Base-by-base conservation (phyloP, 805 yeast genomes). In the Saccharomycopsis synnaedendra region DNA sequence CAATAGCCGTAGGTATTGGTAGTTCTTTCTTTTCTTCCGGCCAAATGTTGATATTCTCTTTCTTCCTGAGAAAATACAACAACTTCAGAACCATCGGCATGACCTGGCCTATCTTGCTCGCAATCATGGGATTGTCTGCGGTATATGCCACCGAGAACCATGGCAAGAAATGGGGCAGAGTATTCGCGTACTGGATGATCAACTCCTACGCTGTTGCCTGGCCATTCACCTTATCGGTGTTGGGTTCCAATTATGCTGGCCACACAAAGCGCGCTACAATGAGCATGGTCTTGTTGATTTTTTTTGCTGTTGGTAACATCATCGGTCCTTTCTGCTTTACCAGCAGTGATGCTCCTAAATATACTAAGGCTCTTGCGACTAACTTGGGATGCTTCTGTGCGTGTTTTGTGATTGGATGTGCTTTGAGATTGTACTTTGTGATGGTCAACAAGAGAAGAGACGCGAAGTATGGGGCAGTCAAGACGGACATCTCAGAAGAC, bases 161-260 rank as follows among this genome's bases (percentile, higher is more conserved):
- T 34, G 37, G 37, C n/a, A 34, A 34, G 3, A 34, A 34, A 34
- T 34, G 37, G 37, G 37, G 37, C 10, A 34, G 37, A n/a, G 37
- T 34, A n/a, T 34, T 34, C n/a, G 37, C 37, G 10, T 34, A 34
- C n/a, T 34, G 37, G 37, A 34, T 34, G 37, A 34, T 34, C 37
- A 34, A 34, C n/a, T 34, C 37, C 37, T 34, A 34, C n/a, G 37
- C 37, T 34, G 37, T 34, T 3, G n/a, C 37, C 10, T 34, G 37
- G 37, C 37, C 64, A 44, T 63, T 67, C 53, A 56, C 60, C 10
- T 45, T 63, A 3, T 60, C 69, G 5, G 56, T 61, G 41, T 61
- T 68, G 44, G 62, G 65, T 32, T 65, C 75, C 2, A 71, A 83
- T 59, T 72, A 79, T 36, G 79, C 88, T 1, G 93, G 93, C 9